These are phyloP conservation scores for Penicillium tannophilum DNA, from an alignment of 495 filamentous ascomycete genomes.

Conservation along the genomic window DNA sequence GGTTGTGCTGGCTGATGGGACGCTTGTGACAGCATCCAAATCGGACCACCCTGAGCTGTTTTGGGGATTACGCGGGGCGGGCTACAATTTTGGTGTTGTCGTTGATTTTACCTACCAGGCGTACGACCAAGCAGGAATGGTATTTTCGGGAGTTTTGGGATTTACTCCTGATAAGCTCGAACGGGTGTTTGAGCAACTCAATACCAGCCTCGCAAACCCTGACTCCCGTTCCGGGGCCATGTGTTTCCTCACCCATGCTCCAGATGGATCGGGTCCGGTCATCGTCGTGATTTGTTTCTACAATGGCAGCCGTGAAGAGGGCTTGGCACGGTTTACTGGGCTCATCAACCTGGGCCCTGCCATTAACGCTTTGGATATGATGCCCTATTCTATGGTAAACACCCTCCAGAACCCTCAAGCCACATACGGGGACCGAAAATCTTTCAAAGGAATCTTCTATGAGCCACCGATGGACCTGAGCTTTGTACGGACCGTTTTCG, in stretches of 20 bases:
- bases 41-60: constrained; percentile 47
- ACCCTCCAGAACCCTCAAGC: constrained; percentile 44
- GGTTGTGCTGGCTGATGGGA: constrained; percentile 55
- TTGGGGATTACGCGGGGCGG: constrained; percentile 52
- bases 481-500: constrained; percentile 38
- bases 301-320: constrained; percentile 51
- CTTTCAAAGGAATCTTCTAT: constrained; percentile 54
- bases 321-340: constrained; percentile 36
- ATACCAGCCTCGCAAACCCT: constrained; percentile 36
- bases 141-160: constrained; percentile 51
- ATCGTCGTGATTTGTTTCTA: constrained; percentile 50
- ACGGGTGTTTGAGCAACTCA: constrained; percentile 41
- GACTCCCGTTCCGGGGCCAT: constrained; percentile 38
- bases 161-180: constrained; percentile 45
- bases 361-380: constrained; percentile 38
- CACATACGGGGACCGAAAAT: constrained; percentile 42
- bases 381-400: constrained; percentile 49
- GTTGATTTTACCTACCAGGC: constrained; percentile 51
- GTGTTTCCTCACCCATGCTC: constrained; percentile 41
- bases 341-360: constrained; percentile 40
- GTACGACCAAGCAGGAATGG: constrained; percentile 39
- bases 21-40: constrained; percentile 39
- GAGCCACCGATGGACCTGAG: constrained; percentile 39
- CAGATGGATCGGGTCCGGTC: constrained; percentile 36
- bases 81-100: constrained; percentile 50